Conservation (phyloP, 2,329 filamentous ascomycete genomes). For the Ceratocystis destructans region DNA sequence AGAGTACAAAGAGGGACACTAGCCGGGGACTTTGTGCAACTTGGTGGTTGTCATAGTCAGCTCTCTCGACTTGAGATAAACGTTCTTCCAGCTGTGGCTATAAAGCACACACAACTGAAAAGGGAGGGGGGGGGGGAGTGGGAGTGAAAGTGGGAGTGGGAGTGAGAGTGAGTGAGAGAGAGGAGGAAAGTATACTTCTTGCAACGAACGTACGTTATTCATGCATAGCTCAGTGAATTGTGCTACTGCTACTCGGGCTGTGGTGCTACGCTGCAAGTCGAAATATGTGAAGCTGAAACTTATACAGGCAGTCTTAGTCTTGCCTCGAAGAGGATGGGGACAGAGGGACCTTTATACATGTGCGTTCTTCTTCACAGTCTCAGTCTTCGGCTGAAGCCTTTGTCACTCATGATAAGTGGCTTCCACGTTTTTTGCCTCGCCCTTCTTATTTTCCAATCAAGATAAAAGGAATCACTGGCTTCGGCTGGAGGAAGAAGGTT, state of each 20-base stretch:
- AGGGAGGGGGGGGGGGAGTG: too few relatives aligned
- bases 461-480: background rate
- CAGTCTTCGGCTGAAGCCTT: background rate
- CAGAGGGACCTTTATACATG: background rate
- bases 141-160: too few relatives aligned
- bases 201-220: background rate
- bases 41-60: background rate
- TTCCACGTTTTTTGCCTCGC: constrained; percentile 3
- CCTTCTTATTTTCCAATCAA: background rate
- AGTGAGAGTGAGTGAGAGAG: too few relatives aligned
- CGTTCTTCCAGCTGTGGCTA: too few relatives aligned
- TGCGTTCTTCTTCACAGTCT: background rate
- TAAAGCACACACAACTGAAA: too few relatives aligned
- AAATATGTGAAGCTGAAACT: background rate
- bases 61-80: background rate
- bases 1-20: background rate
- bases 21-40: background rate
- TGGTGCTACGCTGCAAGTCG: background rate
- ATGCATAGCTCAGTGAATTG: background rate
- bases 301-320: background rate
- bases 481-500: background rate
- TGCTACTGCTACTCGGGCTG: background rate
- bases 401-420: background rate
- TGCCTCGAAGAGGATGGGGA: background rate
- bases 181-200: too few relatives aligned